These are phyloP conservation scores for Phialophora verrucosa DNA, from an alignment of 2,329 filamentous ascomycete species.

Conservation along the genomic window DNA sequence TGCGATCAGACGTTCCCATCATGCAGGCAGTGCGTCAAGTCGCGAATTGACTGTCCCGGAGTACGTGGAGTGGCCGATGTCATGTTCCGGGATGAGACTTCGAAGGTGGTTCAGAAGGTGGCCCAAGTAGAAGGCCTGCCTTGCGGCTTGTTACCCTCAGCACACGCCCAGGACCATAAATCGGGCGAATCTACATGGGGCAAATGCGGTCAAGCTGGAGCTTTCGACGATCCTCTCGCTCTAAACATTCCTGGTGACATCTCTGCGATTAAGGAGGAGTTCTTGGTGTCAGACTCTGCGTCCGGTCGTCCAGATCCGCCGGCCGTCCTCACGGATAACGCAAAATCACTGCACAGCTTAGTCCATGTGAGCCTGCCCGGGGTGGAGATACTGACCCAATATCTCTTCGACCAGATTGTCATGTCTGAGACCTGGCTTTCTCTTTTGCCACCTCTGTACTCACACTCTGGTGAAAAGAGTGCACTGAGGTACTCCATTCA, in stretches of 20 bases:
- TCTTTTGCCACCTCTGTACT: conserved; percentile 8
- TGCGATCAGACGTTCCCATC: conserved; percentile 3
- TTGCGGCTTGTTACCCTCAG: neutral
- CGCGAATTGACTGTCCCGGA: neutral
- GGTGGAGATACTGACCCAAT: conserved; percentile 1
- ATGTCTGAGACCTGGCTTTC: conserved; percentile 14
- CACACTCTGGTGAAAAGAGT: neutral
- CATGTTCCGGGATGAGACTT: conserved; percentile 8
- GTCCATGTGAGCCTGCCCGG: neutral
- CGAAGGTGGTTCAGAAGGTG: neutral
- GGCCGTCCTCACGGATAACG: neutral
- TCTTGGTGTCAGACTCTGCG: neutral
- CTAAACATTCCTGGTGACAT: neutral
- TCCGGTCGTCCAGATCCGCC: neutral
- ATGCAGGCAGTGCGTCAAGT: conserved; percentile 1
- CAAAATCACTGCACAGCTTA: neutral
- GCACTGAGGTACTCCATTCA: neutral
- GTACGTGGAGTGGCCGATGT: neutral
- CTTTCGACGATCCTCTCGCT: neutral
- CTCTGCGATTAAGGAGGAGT: neutral
- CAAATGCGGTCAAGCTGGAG: neutral
- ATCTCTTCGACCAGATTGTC: conserved; percentile 11
- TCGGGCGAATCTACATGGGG: neutral
- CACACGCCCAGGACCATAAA: neutral
- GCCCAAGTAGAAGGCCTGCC: neutral